phyloP scores from a whole-genome alignment of 225 moss, liverwort and hornwort species.

The Climacium dendroides region DNA sequence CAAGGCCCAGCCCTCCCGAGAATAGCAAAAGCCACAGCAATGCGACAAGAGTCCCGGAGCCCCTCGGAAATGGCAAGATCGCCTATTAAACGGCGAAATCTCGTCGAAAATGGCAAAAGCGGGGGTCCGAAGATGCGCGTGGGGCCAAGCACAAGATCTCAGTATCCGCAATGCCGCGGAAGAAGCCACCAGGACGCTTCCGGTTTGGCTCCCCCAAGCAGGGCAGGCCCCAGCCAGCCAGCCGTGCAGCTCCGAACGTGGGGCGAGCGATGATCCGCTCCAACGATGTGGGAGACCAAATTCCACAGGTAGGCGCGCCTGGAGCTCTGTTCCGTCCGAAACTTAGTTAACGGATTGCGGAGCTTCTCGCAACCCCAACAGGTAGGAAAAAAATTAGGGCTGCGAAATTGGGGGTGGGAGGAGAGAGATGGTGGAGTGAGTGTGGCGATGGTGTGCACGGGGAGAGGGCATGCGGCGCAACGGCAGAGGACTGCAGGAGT shows the following conservation, averaged over 20 bases:
- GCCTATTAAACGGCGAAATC: not conserved
- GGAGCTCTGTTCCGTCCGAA: not conserved
- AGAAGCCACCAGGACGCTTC: not conserved
- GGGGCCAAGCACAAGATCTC: not conserved
- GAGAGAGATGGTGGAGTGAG: too few relatives aligned
- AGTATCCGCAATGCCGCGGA: not conserved
- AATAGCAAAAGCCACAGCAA: not conserved
- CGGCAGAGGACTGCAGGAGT: not conserved
- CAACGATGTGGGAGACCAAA: not conserved
- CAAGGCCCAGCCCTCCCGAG: not conserved
- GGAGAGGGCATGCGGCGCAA: not conserved
- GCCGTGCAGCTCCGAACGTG: not conserved
- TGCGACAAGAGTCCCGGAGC: not conserved
- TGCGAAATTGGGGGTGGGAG: not conserved
- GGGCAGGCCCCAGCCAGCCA: not conserved
- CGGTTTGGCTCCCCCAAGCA: not conserved
- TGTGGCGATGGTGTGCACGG: not conserved
- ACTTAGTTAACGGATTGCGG: not conserved
- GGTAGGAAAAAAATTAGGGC: not conserved
- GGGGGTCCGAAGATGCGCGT: not conserved
- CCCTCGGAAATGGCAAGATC: not conserved
- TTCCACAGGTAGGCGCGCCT: not conserved
- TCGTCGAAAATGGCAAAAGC: not conserved
- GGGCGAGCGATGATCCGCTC: not conserved
- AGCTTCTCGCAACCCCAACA: not conserved